These are phyloP conservation scores for Candida sojae DNA, from an alignment of 1,139 yeast genomes.

Conservation along the genomic window DNA sequence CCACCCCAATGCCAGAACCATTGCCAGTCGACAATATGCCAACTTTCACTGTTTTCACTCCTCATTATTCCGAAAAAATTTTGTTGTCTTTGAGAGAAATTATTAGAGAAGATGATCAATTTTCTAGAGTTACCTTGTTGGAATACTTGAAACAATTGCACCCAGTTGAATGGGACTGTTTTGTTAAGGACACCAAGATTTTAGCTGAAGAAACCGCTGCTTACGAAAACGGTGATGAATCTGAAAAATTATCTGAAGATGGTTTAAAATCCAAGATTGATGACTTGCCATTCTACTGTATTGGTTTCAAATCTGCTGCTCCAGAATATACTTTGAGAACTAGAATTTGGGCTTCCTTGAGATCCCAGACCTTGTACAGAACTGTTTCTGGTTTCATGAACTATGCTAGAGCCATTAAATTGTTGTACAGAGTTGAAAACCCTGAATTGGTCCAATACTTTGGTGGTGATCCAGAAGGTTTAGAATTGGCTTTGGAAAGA, in stretches of 20 bases:
- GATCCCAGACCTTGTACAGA: conserved; percentile 56
- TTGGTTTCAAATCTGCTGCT: conserved; percentile 55
- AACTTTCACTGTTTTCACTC: conserved; percentile 51
- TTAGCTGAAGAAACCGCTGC: conserved; percentile 88
- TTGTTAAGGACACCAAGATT: conserved; percentile 51
- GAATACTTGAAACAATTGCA: conserved; percentile 54
- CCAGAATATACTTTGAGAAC: conserved; percentile 56
- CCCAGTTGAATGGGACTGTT: conserved; percentile 53
- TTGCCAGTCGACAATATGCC: conserved; percentile 57
- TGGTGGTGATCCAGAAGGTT: conserved; percentile 26
- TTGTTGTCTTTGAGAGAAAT: conserved; percentile 49
- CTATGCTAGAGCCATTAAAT: conserved; percentile 52
- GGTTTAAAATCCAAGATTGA: conserved; percentile 29
- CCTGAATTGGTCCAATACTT: conserved; percentile 28
- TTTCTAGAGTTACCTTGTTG: conserved; percentile 50
- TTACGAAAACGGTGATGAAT: conserved; percentile 68
- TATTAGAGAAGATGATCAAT: conserved; percentile 47
- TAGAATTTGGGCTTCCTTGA: conserved; percentile 58
- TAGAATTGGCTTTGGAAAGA: conserved; percentile 69
- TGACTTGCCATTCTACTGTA: conserved; percentile 49
- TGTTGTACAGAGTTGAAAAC: conserved; percentile 48
- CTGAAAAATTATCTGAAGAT: conserved; percentile 49
- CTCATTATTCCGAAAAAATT: conserved; percentile 54
- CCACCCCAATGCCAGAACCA: conserved; percentile 71
- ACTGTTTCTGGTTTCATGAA: conserved; percentile 62